Conservation (phyloP, 495 filamentous ascomycete genomes). For the Acidomyces sp. region DNA sequence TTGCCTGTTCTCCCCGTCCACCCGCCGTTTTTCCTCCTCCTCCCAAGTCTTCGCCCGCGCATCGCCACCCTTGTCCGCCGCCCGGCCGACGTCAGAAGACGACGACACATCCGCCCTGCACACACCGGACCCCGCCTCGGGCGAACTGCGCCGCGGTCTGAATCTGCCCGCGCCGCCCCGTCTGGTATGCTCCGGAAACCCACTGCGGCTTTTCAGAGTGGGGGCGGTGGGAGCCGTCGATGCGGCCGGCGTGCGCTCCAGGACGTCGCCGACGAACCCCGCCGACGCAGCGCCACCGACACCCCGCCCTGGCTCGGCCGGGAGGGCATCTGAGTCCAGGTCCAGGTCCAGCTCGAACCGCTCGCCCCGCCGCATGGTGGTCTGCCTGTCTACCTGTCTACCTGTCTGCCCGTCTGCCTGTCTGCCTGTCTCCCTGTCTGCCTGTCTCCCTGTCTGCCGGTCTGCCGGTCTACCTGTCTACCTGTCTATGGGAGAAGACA, state of each 20-base stretch:
- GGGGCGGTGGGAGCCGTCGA: constrained; percentile 52
- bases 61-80: not conserved
- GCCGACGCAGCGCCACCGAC: constrained; percentile 18
- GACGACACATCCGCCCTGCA: not conserved
- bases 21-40: constrained; percentile 49
- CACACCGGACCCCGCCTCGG: not conserved
- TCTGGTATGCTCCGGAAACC: constrained; percentile 79
- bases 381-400: too few relatives aligned
- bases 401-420: too few relatives aligned
- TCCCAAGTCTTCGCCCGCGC: constrained; percentile 19
- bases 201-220: constrained; percentile 42
- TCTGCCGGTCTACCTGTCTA: too few relatives aligned
- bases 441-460: too few relatives aligned
- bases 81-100: not conserved
- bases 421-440: too few relatives aligned
- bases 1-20: constrained; percentile 70
- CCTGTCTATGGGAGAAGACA: too few relatives aligned
- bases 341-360: constrained; percentile 18
- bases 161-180: constrained; percentile 56
- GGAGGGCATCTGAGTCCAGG: constrained; percentile 6
- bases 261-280: constrained; percentile 68
- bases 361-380: constrained; percentile 17
- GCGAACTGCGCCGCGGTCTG: constrained; percentile 47
- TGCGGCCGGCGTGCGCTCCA: constrained; percentile 49
- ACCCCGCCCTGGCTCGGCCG: not conserved